Conservation (phyloP, 2,329 filamentous ascomycete genomes). For the Fusarium albosuccineum region DNA sequence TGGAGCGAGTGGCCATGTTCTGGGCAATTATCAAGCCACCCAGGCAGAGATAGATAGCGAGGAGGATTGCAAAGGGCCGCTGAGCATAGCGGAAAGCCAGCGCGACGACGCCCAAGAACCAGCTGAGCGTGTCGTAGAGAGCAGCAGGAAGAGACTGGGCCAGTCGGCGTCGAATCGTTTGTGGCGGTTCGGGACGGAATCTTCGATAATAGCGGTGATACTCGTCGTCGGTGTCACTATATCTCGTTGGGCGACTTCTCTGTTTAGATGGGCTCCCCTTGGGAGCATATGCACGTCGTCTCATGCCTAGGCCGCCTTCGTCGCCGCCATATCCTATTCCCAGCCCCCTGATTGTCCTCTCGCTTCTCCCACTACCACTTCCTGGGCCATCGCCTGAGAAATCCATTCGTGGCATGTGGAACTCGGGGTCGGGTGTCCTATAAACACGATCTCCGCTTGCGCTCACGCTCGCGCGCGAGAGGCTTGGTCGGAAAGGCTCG, state of each 20-base stretch:
- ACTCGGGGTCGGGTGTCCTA: slow-evolving; percentile 63
- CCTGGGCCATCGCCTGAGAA: slow-evolving; percentile 53
- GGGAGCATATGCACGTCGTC: slow-evolving; percentile 42
- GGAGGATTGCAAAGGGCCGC: slow-evolving; percentile 71
- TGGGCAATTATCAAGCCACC: slow-evolving; percentile 70
- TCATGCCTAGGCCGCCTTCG: slow-evolving; percentile 38
- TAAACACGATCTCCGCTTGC: slow-evolving; percentile 39
- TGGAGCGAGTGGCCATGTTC: slow-evolving; percentile 72
- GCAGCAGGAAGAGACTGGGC: slow-evolving; percentile 53
- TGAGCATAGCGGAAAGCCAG: slow-evolving; percentile 73
- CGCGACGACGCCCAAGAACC: slow-evolving; percentile 67
- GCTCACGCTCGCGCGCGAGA: slow-evolving; percentile 55
- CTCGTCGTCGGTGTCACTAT: slow-evolving; percentile 35
- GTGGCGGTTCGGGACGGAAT: slow-evolving; percentile 17
- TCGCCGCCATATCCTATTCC: slow-evolving; percentile 35
- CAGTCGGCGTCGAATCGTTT: slow-evolving; percentile 49
- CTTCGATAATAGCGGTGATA: slow-evolving; percentile 21
- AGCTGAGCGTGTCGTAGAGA: slow-evolving; percentile 58
- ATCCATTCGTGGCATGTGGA: slow-evolving; percentile 66
- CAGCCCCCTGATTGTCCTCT: slow-evolving; percentile 50
- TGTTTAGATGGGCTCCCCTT: slow-evolving; percentile 44
- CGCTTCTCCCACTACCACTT: slow-evolving; percentile 50
- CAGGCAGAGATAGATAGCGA: slow-evolving; percentile 72
- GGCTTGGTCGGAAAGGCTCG: slow-evolving; percentile 67
- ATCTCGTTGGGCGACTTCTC: slow-evolving; percentile 32